phyloP scores from a whole-genome alignment of 2,329 filamentous ascomycete species.

The Fusarium sp. region DNA sequence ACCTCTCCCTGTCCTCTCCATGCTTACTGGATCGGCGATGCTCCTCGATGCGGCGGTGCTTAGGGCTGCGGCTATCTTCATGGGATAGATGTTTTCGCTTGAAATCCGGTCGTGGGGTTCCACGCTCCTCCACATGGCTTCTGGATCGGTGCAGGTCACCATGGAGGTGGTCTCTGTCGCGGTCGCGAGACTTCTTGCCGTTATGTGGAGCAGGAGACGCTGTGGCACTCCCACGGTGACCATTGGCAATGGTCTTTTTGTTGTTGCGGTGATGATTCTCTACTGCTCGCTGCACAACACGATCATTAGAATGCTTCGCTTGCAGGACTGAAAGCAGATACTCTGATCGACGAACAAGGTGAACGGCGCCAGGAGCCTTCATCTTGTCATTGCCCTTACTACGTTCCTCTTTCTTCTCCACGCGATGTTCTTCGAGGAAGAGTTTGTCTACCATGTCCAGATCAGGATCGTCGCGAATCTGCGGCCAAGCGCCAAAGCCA shows the following conservation, averaged over 20 bases:
- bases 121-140: conserved; percentile 61
- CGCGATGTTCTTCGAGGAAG: conserved; percentile 96
- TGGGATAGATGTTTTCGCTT: conserved; percentile 70
- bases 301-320: conserved; percentile 81
- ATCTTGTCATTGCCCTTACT: conserved; percentile 79
- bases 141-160: conserved; percentile 61
- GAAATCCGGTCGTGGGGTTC: conserved; percentile 61
- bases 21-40: conserved; percentile 50
- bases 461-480: conserved; percentile 91
- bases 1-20: conserved; percentile 50
- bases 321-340: conserved; percentile 95
- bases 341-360: conserved; percentile 92
- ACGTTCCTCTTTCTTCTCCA: conserved; percentile 95
- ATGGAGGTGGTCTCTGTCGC: conserved; percentile 57
- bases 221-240: conserved; percentile 70
- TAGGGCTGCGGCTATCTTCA: conserved; percentile 55
- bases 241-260: conserved; percentile 75
- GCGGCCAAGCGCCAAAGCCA: conserved; percentile 94
- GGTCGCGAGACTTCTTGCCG: conserved; percentile 57
- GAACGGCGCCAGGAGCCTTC: conserved; percentile 95
- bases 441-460: conserved; percentile 89
- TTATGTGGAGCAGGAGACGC: conserved; percentile 74
- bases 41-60: conserved; percentile 55
- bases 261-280: conserved; percentile 97
- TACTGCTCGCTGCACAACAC: conserved; percentile 78